phyloP scores from a whole-genome alignment of 2,329 filamentous ascomycete species.

The Coleophoma eucalyptorum region DNA sequence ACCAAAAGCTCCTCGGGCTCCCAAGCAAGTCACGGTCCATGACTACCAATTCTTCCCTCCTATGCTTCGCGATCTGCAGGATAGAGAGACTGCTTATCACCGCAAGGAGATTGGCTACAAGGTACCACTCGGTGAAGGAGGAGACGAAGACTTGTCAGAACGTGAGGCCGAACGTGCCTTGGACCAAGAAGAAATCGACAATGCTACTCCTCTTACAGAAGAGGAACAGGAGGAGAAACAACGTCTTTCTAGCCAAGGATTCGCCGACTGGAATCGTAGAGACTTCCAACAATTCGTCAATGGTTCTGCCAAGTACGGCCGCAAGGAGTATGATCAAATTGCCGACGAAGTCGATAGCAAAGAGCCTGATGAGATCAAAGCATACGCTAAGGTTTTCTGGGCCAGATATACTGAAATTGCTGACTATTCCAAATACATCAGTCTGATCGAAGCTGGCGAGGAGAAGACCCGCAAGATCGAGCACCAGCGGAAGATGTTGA shows the following conservation, averaged over 20 bases:
- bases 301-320: slow-evolving; percentile 87
- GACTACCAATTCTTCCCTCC: slow-evolving; percentile 97
- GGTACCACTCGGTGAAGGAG: slow-evolving; percentile 81
- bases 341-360: slow-evolving; percentile 91
- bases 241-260: slow-evolving; percentile 76
- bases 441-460: slow-evolving; percentile 88
- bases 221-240: slow-evolving; percentile 88
- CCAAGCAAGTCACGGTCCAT: slow-evolving; percentile 86
- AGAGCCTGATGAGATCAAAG: slow-evolving; percentile 76
- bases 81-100: slow-evolving; percentile 93
- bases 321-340: slow-evolving; percentile 80
- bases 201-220: slow-evolving; percentile 82
- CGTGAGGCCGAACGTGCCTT: slow-evolving; percentile 83
- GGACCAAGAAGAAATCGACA: slow-evolving; percentile 90
- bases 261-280: slow-evolving; percentile 91
- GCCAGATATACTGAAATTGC: slow-evolving; percentile 86
- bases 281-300: slow-evolving; percentile 99
- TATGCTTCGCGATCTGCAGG: slow-evolving; percentile 81
- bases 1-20: slow-evolving; percentile 91
- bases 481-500: slow-evolving; percentile 87
- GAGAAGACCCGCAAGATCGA: slow-evolving; percentile 85
- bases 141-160: slow-evolving; percentile 81
- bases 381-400: slow-evolving; percentile 96
- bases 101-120: slow-evolving; percentile 97
- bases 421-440: slow-evolving; percentile 85